Base-by-base conservation (phyloP, 2,329 filamentous ascomycete species). In the Aspergillus sp. region DNA sequence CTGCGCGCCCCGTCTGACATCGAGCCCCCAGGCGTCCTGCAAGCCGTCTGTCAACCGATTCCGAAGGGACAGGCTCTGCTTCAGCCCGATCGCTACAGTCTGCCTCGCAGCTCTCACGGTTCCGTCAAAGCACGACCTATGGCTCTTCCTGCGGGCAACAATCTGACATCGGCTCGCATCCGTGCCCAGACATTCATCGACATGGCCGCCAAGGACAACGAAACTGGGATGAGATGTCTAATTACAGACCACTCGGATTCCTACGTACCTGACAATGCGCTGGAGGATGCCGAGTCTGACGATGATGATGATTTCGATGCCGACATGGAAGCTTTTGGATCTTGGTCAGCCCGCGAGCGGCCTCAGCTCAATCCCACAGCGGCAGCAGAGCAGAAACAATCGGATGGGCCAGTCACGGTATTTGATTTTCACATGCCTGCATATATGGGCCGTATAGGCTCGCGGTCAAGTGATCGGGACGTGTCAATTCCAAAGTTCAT, bases 171-270 rank as follows among this genome's bases (percentile, higher is more conserved):
- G 4, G 68, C 71, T 13, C 69, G 71, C 7, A 71, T 74, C 37
- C 68, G 72, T 17, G 71, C 71, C 2, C 70, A 72, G 47, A 70
- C 65, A 4, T 72, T 72, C 33, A 73, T 73, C 17, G 70, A 73
- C 23, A 69, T 67, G 60, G 66, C 67, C 2, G 60, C 61, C 4
- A 72, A 68, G 52, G 67, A 71, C 41, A 65, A 60, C 2, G 68
- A 72, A 46, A 59, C 59, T 3, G 70, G 68, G 17, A 66, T 72
- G 60, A 63, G 58, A 30, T 62, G 72, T 5, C 46, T 72, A 15
- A 65, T 73, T 39, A 70, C 68, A 19, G 70, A 73, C 51, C 64
- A 67, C 47, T 72, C 69, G 0, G 65, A 70, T 35, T 55, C 53
- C 1, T 69, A 63, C 30, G 54, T 66, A 4, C 65, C 67, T 0